Evolutionary conservation across 805 yeast genomes (phyloP), one percentile per base, ranked within the genome.

Genomic region (Candida tammaniensis): DNA sequence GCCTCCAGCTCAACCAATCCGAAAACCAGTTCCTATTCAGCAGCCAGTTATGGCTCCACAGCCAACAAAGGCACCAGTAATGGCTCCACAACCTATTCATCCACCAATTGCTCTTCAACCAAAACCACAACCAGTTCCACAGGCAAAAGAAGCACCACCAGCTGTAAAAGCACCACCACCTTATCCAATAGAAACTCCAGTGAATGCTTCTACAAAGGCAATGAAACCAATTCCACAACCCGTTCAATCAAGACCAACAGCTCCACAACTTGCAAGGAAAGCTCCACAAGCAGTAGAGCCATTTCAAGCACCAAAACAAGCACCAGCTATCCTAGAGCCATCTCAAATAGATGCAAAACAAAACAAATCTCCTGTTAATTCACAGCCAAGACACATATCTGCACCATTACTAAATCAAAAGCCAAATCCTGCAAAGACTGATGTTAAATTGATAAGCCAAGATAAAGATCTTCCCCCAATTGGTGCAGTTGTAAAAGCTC

Each of bases 381-480:
- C n/a, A 7, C 26, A 24, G n/a, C 26, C 26, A 11, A 30, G 33
- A 22, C 27, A 30, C 17, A 10, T 24, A 17, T 31, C 34, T 17
- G 34, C 34, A n/a, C 34, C 34, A 5, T 12, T 31, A 11, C 28
- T 22, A 11, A 17, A 21, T 14, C 21, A 22, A 11, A 10, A 14
- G 4, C 16, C 21, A 4, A 24, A 18, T 4, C 34, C n/a, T n/a
- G n/a, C n/a, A n/a, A n/a, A n/a, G n/a, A n/a, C n/a, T n/a, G n/a
- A n/a, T n/a, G n/a, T n/a, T n/a, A n/a, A n/a, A n/a, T n/a, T n/a
- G n/a, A n/a, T n/a, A n/a, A n/a, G n/a, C n/a, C 13, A 18, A 15
- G 21, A 33, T 12, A 38, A 38, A 31, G 40, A 29, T 12, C 16
- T 34, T 8, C 38, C 42, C 6, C 41, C 41, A 20, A 28, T 33